phyloP scores from a whole-genome alignment of 2,329 filamentous ascomycete species.

The Colletotrichum costaricense region DNA sequence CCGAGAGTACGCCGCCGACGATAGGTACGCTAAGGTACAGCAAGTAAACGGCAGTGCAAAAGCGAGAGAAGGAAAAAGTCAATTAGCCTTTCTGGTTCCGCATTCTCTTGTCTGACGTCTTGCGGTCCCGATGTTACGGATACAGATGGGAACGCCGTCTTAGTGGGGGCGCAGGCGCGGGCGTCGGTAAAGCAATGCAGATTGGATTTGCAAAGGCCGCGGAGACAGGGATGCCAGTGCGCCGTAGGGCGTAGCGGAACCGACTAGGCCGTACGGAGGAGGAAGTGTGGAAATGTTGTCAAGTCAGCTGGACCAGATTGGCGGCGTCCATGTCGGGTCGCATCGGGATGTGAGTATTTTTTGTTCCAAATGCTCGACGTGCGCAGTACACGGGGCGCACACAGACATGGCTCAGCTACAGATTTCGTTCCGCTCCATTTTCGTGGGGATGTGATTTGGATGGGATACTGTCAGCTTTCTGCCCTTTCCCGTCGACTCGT shows the following conservation, averaged over 20 bases:
- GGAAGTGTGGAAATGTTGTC: not conserved
- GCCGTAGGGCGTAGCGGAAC: not conserved
- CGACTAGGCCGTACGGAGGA: too few species aligned
- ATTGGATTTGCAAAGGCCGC: conserved; percentile 15
- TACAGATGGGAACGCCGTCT: not conserved
- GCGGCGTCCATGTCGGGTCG: conserved; percentile 25
- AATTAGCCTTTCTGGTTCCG: not conserved
- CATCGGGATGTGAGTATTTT: conserved; percentile 16
- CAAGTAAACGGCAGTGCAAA: not conserved
- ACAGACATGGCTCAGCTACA: not conserved
- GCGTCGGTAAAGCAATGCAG: not conserved
- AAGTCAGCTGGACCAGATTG: conserved; percentile 20
- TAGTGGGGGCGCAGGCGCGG: not conserved
- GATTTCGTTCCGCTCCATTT: conserved; percentile 19
- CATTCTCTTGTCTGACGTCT: not conserved
- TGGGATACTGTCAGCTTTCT: not conserved
- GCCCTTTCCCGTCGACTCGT: not conserved
- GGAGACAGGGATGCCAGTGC: not conserved
- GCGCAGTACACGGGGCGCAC: not conserved
- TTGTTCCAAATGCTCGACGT: too few species aligned
- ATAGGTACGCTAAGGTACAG: not conserved
- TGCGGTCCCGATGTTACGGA: not conserved
- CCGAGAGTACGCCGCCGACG: conserved; percentile 12
- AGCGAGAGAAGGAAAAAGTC: not conserved
- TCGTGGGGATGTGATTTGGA: conserved; percentile 24